Evolutionary conservation across 805 yeast genomes (phyloP).

Genomic region (Nakazawaea populi): DNA sequence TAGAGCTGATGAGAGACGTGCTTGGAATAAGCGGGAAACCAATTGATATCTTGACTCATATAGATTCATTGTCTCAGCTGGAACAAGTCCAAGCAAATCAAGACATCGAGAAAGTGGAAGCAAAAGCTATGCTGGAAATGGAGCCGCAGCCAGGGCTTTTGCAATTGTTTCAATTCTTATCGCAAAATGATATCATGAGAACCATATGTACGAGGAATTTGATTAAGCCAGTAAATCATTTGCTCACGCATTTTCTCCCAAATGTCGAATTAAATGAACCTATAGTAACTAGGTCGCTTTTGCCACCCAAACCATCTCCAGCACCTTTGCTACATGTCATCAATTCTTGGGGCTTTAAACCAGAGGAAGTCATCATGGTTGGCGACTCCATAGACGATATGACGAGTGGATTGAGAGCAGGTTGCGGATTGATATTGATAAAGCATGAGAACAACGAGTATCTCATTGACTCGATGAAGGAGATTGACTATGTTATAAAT

Average conservation of each 20-base stretch:
- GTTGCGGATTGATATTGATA: constrained; percentile 50
- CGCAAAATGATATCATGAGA: constrained; percentile 29
- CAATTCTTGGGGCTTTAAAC: constrained; percentile 36
- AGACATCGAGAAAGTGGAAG: constrained; percentile 47
- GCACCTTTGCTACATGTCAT: constrained; percentile 57
- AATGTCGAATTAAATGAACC: constrained; percentile 36
- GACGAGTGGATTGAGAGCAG: constrained; percentile 59
- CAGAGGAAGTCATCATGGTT: constrained; percentile 54
- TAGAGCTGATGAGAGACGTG: constrained; percentile 54
- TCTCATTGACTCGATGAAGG: constrained; percentile 29
- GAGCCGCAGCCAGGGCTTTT: constrained; percentile 41
- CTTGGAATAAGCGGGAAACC: constrained; percentile 38
- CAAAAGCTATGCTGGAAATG: constrained; percentile 58
- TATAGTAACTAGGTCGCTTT: constrained; percentile 55
- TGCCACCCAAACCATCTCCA: constrained; percentile 66
- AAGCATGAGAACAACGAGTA: constrained; percentile 45
- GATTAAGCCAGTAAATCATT: constrained; percentile 46
- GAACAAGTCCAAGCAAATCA: constrained; percentile 37
- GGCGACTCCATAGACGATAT: constrained; percentile 73
- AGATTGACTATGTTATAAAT: constrained; percentile 30
- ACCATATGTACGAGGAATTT: constrained; percentile 62
- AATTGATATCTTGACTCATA: constrained; percentile 48
- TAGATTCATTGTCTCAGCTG: constrained; percentile 35
- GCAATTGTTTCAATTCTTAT: constrained; percentile 29
- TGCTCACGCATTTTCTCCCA: constrained; percentile 38